Conservation (phyloP, 805 yeast genomes). For the Wickerhamiella cacticola region DNA sequence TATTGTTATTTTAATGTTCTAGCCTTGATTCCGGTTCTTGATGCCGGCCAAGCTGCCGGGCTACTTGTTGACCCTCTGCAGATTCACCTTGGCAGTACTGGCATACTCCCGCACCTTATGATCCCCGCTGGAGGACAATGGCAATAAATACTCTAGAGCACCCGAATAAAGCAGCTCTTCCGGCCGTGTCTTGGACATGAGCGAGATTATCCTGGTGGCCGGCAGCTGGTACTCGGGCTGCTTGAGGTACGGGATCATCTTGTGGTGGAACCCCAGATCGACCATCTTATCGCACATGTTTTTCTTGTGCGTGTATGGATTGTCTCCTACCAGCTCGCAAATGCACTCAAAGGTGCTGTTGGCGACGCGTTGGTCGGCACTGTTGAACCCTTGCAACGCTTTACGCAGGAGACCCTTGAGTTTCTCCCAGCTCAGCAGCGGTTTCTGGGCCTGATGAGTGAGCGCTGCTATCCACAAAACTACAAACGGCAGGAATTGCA, state of each 20-base stretch:
- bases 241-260: background rate
- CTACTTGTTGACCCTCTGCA: background rate
- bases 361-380: background rate
- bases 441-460: background rate
- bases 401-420: background rate
- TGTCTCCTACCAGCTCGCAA: background rate
- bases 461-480: background rate
- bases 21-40: no score
- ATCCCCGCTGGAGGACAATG: background rate
- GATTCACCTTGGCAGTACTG: background rate
- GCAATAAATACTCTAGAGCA: background rate
- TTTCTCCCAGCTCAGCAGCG: background rate
- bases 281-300: constrained; percentile 4
- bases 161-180: background rate
- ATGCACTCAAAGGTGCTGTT: background rate
- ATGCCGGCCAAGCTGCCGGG: no score
- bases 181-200: background rate
- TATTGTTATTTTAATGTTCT: no score
- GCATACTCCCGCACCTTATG: background rate
- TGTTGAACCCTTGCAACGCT: background rate
- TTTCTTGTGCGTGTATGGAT: background rate
- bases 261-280: background rate
- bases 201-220: background rate
- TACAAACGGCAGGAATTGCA: background rate
- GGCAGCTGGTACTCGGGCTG: background rate